phyloP scores from a whole-genome alignment of 495 filamentous ascomycete species.

The Tuber borchii region DNA sequence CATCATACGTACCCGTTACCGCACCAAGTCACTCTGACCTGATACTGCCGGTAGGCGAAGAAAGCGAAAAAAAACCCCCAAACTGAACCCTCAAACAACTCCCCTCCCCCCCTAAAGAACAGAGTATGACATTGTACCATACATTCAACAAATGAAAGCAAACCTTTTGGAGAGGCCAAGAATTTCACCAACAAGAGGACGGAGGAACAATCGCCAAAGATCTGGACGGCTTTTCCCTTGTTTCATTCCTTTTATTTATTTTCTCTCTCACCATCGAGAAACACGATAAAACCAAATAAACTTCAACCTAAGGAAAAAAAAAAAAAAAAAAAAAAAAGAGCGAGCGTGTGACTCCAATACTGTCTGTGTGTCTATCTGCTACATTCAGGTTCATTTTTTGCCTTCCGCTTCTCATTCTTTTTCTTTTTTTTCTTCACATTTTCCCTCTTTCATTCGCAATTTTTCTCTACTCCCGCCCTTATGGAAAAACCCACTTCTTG shows the following conservation, averaged over 20 bases:
- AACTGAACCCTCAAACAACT: not conserved
- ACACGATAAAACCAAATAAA: not conserved
- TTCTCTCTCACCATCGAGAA: not conserved
- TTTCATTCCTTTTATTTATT: not conserved
- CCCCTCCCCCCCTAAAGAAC: not conserved
- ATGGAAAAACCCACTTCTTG: constrained; percentile 1
- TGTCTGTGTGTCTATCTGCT: not conserved
- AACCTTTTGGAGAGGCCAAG: not conserved
- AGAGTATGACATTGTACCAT: not conserved
- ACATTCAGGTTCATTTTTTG: not conserved
- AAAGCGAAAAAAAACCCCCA: not conserved
- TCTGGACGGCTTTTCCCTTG: not conserved
- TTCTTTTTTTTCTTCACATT: not conserved
- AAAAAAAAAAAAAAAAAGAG: not conserved
- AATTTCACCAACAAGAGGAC: not conserved
- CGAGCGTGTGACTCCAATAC: not conserved
- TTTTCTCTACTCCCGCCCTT: not conserved
- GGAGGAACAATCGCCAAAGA: not conserved
- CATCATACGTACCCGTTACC: not conserved
- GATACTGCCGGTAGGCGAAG: not conserved
- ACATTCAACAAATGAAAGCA: not conserved
- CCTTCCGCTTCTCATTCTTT: not conserved
- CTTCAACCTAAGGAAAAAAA: not conserved
- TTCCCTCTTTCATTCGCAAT: not conserved
- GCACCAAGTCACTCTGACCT: not conserved